Conservation (phyloP, 176 grass and related monocot species). For the Triticum monococcum region DNA sequence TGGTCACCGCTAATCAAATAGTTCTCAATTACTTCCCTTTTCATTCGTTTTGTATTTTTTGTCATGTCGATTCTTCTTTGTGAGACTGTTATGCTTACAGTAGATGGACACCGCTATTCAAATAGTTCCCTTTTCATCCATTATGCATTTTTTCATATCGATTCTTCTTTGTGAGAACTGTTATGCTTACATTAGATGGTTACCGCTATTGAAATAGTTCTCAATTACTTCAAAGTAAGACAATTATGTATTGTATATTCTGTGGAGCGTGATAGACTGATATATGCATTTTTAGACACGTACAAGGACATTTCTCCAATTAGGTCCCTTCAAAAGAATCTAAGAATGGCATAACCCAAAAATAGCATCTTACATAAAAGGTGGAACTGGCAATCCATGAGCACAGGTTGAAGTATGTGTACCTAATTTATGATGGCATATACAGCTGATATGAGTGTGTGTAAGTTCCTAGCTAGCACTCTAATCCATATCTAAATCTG, state of each 20-base stretch:
- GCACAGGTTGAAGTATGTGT: not conserved
- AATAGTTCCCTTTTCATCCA: not conserved
- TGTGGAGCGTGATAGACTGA: not conserved
- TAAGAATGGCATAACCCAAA: not conserved
- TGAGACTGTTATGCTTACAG: not conserved
- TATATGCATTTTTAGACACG: not conserved
- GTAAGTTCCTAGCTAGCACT: not conserved
- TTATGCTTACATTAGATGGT: not conserved
- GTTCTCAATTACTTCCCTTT: not conserved
- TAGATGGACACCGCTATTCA: not conserved
- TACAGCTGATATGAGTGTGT: not conserved
- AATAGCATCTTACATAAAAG: not conserved
- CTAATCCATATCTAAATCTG: not conserved
- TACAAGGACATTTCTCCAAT: not conserved
- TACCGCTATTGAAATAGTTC: not conserved
- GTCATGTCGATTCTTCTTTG: not conserved
- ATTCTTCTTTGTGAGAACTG: not conserved
- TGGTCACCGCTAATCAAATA: not conserved
- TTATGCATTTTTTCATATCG: not conserved
- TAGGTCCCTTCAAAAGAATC: conserved; percentile 6
- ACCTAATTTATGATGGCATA: conserved; percentile 1
- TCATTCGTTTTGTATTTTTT: not conserved
- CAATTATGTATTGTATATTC: not conserved
- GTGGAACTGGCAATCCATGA: not conserved
- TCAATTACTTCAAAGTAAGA: not conserved